A percentile compares a stretch with the other conserved stretches of the same genome.
phyloP scores from a whole-genome alignment of 768 basidiomycete genomes.

The Pisolithus tinctorius region DNA sequence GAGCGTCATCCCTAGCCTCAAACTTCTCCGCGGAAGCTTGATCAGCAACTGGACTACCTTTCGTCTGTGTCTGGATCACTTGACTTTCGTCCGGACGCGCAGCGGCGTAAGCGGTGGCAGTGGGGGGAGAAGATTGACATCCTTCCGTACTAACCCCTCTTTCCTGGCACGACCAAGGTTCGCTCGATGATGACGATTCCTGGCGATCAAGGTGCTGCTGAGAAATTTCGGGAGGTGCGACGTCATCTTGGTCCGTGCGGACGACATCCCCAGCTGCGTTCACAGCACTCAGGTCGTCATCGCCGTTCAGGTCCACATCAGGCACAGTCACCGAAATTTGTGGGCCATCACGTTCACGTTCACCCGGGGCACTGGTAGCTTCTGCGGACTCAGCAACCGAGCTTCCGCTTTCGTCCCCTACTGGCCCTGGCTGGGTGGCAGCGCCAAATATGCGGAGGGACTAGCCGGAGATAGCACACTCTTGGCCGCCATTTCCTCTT shows the following conservation, averaged over 20 bases:
- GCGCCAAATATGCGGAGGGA: conserved; percentile 5
- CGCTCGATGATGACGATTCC: neutral
- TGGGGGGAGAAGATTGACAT: neutral
- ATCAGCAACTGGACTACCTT: neutral
- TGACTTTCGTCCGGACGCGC: conserved; percentile 1
- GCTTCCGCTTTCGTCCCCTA: conserved; percentile 8
- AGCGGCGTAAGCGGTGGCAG: neutral
- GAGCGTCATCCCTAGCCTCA: conserved; percentile 17
- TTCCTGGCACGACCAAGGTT: too few species aligned
- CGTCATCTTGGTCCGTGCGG: too few species aligned
- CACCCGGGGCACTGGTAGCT: neutral
- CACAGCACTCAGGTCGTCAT: too few species aligned
- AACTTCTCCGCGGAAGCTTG: conserved; percentile 17
- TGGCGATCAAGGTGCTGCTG: too few species aligned
- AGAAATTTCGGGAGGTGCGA: too few species aligned
- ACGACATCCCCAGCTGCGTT: too few species aligned
- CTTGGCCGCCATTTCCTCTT: conserved; percentile 35
- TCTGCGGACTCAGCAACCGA: neutral
- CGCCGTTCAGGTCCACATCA: too few species aligned
- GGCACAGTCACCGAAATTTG: too few species aligned
- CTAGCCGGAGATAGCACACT: conserved; percentile 16
- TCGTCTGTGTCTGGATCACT: conserved; percentile 6
- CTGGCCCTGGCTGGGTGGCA: conserved; percentile 19
- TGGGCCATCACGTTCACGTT: neutral
- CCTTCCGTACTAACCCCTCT: neutral